These are phyloP conservation scores for Mitragyna speciosa DNA, from an alignment of 257 asterid genomes.

Conservation along the genomic window DNA sequence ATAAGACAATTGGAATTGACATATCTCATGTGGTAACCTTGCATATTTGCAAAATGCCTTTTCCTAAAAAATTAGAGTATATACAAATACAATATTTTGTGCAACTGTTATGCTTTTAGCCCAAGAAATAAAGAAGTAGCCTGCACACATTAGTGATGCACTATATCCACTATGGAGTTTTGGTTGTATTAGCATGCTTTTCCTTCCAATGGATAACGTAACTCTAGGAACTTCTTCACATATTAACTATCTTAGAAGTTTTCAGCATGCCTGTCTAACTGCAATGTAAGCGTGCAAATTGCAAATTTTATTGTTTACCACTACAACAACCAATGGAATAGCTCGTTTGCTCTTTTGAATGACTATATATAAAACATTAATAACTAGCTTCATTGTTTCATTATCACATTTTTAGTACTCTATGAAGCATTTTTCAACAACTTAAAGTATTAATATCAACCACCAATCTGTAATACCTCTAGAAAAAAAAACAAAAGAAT, in stretches of 20 bases:
- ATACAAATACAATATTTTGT: not conserved
- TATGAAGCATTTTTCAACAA: too few species aligned
- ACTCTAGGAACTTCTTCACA: not conserved
- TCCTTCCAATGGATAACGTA: not conserved
- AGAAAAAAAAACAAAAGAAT: too few species aligned
- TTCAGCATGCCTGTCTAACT: not conserved
- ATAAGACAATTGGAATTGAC: not conserved
- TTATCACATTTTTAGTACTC: too few species aligned
- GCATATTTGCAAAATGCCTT: not conserved
- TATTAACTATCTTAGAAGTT: not conserved
- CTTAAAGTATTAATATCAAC: too few species aligned
- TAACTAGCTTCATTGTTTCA: too few species aligned
- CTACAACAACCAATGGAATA: not conserved
- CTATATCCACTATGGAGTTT: not conserved
- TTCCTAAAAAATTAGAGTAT: not conserved
- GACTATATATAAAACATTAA: not conserved
- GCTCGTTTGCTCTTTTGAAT: not conserved
- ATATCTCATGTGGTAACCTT: not conserved
- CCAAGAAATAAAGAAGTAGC: not conserved
- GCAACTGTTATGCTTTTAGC: not conserved
- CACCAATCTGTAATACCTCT: too few species aligned
- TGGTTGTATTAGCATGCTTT: not conserved
- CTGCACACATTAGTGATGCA: not conserved
- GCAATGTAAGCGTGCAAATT: too few species aligned
- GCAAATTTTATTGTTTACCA: not conserved